Evolutionary conservation across 2,329 filamentous ascomycete genomes (phyloP), one percentile per base, ranked within the genome.

Genomic region (Pseudogymnoascus sp.): DNA sequence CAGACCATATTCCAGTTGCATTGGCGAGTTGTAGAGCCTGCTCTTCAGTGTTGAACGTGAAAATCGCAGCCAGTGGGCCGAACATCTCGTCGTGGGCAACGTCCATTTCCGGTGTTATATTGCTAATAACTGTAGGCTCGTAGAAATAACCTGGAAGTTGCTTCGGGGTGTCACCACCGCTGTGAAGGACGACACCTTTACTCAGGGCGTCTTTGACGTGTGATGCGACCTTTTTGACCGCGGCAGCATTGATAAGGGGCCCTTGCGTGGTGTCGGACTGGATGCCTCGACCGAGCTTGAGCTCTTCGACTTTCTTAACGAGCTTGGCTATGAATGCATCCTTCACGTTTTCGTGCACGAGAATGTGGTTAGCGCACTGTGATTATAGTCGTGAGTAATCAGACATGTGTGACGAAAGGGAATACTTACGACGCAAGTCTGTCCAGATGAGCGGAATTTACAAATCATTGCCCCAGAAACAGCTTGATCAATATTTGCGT

Each of bases 141-240:
- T 89, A 88, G 77, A 89, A 91, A 74, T 87, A 90, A 4, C 86
- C 85, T 0, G 77, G 75, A 7, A 76, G 72, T 18, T 72, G 70
- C 1, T 77, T 72, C 2, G 85, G 77, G 73, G 79, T 67, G 70
- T 80, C 78, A 1, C 84, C 85, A 11, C 88, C 88, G 16, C 86
- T 75, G 1, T 89, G 75, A n/a, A 89, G 73, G 47, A 81, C 82
- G 1, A 83, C 89, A 2, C 88, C 88, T 40, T 82, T 79, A 62
- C 79, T 79, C 62, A 80, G 78, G 3, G 88, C 88, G 71, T 91
- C 85, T 53, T 82, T 79, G 31, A 90, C 83, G 65, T 90, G 85
- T 47, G 75, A 74, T 8, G 78, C 73, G 4, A 81, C 82, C 73
- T 87, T 87, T 42, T 82, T 79, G 3, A 85, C 72, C 56, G 78